Evolutionary conservation across 2,329 filamentous ascomycete species (phyloP).

Genomic region (Verticillium tricorpus): DNA sequence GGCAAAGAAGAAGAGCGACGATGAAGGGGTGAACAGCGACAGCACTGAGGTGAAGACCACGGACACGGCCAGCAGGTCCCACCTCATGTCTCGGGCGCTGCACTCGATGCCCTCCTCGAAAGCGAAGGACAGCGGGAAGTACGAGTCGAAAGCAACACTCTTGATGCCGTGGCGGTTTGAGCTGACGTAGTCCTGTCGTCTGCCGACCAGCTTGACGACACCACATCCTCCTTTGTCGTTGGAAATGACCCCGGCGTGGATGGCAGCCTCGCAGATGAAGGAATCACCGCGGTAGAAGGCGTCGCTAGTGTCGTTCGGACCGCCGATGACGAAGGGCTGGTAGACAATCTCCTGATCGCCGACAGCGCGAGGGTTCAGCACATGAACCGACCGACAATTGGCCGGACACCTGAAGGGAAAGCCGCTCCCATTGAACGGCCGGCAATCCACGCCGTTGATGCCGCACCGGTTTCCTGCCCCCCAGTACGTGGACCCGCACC

Average conservation of each 20-base stretch:
- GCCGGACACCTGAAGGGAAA: constrained; percentile 74
- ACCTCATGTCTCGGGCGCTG: constrained; percentile 71
- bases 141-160: constrained; percentile 77
- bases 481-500: constrained; percentile 70
- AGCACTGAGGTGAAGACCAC: constrained; percentile 72
- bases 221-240: constrained; percentile 75
- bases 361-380: constrained; percentile 71
- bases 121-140: constrained; percentile 82
- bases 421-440: constrained; percentile 66
- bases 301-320: constrained; percentile 40
- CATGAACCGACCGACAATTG: constrained; percentile 60
- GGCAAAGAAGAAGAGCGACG: constrained; percentile 79
- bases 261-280: constrained; percentile 79
- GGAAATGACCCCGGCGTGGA: constrained; percentile 75
- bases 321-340: constrained; percentile 63
- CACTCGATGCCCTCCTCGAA: constrained; percentile 66
- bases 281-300: constrained; percentile 83
- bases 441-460: constrained; percentile 67
- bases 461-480: constrained; percentile 66
- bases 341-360: constrained; percentile 65
- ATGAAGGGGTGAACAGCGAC: constrained; percentile 76
- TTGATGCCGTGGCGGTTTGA: constrained; percentile 68
- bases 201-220: constrained; percentile 69
- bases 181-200: constrained; percentile 57
- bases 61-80: constrained; percentile 78